phyloP scores from a whole-genome alignment of 2,329 filamentous ascomycete species.

The Botrytis deweyae region DNA sequence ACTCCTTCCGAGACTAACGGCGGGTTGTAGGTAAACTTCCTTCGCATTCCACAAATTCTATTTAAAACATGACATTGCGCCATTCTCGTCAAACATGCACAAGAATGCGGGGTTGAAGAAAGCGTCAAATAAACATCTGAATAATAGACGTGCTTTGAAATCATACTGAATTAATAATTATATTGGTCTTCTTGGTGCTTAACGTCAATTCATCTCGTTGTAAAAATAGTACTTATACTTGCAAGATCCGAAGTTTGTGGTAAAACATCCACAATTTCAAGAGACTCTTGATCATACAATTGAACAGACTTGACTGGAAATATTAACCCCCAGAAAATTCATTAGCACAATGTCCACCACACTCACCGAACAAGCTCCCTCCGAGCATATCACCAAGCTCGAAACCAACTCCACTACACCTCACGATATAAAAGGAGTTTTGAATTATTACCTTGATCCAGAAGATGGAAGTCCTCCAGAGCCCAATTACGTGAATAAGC shows the following conservation, averaged over 20 bases:
- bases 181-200: neutral
- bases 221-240: constrained; percentile 11
- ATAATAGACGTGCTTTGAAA: constrained; percentile 15
- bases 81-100: neutral
- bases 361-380: constrained; percentile 16
- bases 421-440: constrained; percentile 23
- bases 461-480: constrained; percentile 29
- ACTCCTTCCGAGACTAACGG: neutral
- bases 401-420: neutral
- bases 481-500: constrained; percentile 23
- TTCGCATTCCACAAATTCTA: too few relatives aligned
- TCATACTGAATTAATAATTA: constrained; percentile 18
- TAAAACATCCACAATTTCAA: neutral
- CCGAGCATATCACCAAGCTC: neutral
- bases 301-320: neutral
- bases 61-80: constrained; percentile 10
- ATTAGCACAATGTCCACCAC: constrained; percentile 12
- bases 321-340: neutral
- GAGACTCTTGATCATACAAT: neutral
- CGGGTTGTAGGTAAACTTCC: neutral
- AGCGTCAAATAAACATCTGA: neutral
- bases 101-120: constrained; percentile 11
- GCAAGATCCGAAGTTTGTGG: neutral
- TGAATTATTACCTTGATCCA: constrained; percentile 29
- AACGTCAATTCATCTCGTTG: neutral